Percentiles rank a stretch among this genome's conserved stretches.
These are phyloP conservation scores for Dictyostelium capitatum DNA, from an alignment of 78 protist species.

Conservation along the genomic window DNA sequence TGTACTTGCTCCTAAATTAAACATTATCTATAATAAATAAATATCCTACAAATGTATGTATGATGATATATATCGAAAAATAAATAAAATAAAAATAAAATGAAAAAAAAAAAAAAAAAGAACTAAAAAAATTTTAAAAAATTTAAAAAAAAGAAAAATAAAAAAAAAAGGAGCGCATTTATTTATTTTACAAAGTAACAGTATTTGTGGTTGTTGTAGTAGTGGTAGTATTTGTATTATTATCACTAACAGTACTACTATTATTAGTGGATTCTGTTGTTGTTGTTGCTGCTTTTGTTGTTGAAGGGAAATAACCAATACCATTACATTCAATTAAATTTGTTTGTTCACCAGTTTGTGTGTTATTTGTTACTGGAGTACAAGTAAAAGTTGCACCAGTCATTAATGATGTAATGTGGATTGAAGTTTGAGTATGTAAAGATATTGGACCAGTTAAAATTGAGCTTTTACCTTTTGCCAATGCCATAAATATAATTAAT, in stretches of 20 bases:
- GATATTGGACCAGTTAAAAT: conserved; percentile 83
- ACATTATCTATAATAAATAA: not conserved
- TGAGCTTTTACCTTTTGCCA: conserved; percentile 87
- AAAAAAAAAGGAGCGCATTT: not conserved
- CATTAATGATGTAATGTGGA: conserved; percentile 76
- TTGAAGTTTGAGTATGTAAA: conserved; percentile 87
- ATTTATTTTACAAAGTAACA: not conserved
- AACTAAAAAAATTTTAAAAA: not conserved
- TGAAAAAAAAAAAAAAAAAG: not conserved
- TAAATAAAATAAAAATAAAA: not conserved
- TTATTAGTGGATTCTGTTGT: not conserved
- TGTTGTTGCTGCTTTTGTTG: not conserved
- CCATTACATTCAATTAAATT: conserved; percentile 44
- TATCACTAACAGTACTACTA: not conserved
- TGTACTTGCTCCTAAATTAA: conserved; percentile 20
- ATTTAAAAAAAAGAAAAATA: not conserved
- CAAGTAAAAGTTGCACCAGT: conserved; percentile 75
- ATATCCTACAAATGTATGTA: no score
- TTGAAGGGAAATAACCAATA: conserved; percentile 22
- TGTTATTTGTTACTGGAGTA: not conserved
- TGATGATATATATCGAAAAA: not conserved
- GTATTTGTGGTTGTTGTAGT: not conserved
- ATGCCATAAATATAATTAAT: conserved; percentile 90
- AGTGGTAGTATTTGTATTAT: not conserved
- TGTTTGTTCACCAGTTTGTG: conserved; percentile 35